Conservation (phyloP, 2,329 filamentous ascomycete genomes). For the Pyrenophora teres region DNA sequence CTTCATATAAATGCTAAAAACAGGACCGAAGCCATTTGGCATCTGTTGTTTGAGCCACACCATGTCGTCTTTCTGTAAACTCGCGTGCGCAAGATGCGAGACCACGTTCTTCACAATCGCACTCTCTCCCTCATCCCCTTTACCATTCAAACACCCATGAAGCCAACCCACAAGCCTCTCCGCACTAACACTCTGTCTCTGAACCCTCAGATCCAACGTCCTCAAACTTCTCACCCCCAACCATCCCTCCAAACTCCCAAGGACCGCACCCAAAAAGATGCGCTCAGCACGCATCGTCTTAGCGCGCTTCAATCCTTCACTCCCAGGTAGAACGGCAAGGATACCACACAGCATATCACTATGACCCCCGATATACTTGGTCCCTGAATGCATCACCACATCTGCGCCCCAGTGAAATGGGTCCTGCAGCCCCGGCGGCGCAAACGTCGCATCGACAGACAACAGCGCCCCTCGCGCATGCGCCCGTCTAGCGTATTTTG, state of each 20-base stretch:
- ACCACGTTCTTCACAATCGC: constrained; percentile 61
- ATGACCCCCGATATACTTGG: constrained; percentile 96
- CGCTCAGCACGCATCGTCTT: constrained; percentile 69
- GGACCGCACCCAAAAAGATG: constrained; percentile 76
- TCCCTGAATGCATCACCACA: constrained; percentile 87
- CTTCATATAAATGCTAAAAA: constrained; percentile 76
- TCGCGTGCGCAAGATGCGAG: constrained; percentile 72
- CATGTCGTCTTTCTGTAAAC: constrained; percentile 69
- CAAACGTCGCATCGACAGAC: constrained; percentile 90
- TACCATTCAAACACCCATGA: constrained; percentile 53
- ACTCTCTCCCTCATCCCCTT: constrained; percentile 48
- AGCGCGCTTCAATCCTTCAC: constrained; percentile 31
- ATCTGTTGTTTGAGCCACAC: constrained; percentile 83
- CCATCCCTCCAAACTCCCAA: constrained; percentile 92
- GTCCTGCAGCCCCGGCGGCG: constrained; percentile 84
- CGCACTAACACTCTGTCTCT: constrained; percentile 74
- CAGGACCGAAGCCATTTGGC: constrained; percentile 86
- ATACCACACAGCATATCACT: constrained; percentile 91
- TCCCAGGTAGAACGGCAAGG: constrained; percentile 63
- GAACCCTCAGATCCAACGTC: constrained; percentile 82
- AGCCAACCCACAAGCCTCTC: constrained; percentile 75
- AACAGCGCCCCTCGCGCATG: constrained; percentile 73
- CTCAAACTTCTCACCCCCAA: constrained; percentile 83
- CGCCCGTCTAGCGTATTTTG: constrained; percentile 72
- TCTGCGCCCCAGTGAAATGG: constrained; percentile 83